Conservation (phyloP, 2,329 filamentous ascomycete species). For the Venturia aucupariae region DNA sequence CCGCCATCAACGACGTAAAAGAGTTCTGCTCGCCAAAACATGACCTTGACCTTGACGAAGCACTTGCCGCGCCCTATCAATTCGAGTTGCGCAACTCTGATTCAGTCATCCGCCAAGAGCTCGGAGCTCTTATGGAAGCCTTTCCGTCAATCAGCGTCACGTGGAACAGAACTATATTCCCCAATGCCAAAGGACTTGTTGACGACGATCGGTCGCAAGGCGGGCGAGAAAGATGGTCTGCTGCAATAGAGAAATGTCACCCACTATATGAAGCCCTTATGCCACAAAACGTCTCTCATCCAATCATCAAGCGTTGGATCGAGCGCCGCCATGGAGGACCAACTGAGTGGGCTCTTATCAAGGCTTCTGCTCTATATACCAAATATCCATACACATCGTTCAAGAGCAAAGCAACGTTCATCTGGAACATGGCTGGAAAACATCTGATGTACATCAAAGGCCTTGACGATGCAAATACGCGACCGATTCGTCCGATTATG, state of each 20-base stretch:
- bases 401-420: background rate
- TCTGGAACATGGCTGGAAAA: background rate
- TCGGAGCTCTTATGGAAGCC: background rate
- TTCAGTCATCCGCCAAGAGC: background rate
- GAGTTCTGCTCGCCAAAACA: background rate
- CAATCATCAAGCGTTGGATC: constrained; percentile 15
- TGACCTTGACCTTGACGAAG: background rate
- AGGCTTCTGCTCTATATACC: constrained; percentile 34
- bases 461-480: background rate
- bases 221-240: background rate
- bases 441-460: background rate
- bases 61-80: background rate
- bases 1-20: background rate
- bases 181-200: constrained; percentile 9
- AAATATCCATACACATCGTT: background rate
- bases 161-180: background rate
- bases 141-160: background rate
- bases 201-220: constrained; percentile 18
- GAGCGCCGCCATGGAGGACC: constrained; percentile 16
- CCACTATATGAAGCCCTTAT: constrained; percentile 19
- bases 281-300: constrained; percentile 17
- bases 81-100: background rate
- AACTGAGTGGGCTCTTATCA: constrained; percentile 35
- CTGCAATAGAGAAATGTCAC: constrained; percentile 17
- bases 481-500: background rate